Percentiles rank a stretch among this genome's conserved stretches.
Evolutionary conservation across 169 alveolate species (phyloP).

Genomic region (Eimeria tenella): DNA sequence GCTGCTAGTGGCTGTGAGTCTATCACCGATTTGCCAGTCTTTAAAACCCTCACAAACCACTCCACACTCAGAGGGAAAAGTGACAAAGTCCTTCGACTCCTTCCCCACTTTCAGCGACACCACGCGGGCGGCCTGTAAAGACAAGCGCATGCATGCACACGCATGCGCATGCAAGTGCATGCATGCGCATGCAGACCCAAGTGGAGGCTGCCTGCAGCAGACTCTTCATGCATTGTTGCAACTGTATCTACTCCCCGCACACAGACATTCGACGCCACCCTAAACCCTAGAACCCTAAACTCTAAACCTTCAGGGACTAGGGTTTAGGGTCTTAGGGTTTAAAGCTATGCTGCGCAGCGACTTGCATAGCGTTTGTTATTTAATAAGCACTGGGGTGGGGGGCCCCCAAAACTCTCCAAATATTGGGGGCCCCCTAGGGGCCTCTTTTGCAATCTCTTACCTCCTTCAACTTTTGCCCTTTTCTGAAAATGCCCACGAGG

Average conservation of each 20-base stretch:
- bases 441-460: neutral
- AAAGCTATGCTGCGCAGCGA: no score
- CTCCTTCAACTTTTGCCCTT: neutral
- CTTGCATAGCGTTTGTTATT: no score
- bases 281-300: slow-evolving; percentile 33
- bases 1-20: neutral
- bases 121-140: slow-evolving; percentile 18
- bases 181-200: no score
- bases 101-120: slow-evolving; percentile 54
- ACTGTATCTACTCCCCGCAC: neutral
- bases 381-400: no score
- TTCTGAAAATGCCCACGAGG: neutral
- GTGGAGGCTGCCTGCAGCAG: neutral
- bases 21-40: slow-evolving; percentile 36
- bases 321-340: no score
- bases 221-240: neutral
- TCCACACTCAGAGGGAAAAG: slow-evolving; percentile 32
- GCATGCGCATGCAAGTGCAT: neutral
- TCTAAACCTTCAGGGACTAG: neutral
- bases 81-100: slow-evolving; percentile 19
- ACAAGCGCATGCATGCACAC: neutral
- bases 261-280: neutral
- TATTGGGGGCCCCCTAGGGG: no score
- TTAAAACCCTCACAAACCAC: neutral
- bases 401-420: no score